phyloP scores from a whole-genome alignment of 75 land plant genomes.

The Chamaecyparis obtusa region DNA sequence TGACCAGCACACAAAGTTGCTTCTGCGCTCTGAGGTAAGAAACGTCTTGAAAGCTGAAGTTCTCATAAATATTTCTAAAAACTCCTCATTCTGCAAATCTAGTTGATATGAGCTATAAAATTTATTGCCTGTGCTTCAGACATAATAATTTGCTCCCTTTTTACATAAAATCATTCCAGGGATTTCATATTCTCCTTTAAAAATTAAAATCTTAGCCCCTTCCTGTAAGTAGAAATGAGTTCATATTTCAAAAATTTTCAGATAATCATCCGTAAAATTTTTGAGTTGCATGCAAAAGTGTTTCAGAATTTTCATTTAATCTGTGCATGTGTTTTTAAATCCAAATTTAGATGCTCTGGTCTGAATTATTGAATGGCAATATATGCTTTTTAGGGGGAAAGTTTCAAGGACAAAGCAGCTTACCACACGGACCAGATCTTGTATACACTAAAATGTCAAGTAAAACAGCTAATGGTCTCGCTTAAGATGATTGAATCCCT shows the following conservation, averaged over 20 bases:
- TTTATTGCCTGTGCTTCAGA: not conserved
- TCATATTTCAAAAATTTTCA: not conserved
- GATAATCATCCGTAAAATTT: not conserved
- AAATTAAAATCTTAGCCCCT: not conserved
- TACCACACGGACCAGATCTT: not conserved
- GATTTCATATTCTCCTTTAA: not conserved
- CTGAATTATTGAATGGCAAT: not conserved
- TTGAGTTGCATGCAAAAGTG: not conserved
- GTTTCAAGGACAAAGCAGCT: slow-evolving; percentile 5
- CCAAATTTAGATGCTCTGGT: not conserved
- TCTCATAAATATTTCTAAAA: not conserved
- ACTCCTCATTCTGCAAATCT: not conserved
- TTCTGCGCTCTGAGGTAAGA: not conserved
- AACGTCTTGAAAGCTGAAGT: not conserved
- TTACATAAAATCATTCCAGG: not conserved
- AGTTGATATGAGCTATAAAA: not conserved
- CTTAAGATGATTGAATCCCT: slow-evolving; percentile 1
- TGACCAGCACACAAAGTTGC: not conserved
- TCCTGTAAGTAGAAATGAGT: not conserved
- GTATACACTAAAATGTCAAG: not conserved
- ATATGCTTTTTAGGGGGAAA: slow-evolving; percentile 2
- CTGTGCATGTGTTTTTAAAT: not conserved
- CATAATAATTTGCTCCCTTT: not conserved
- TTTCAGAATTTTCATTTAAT: not conserved
- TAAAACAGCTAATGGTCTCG: not conserved